These are phyloP conservation scores for Sporothrix brunneoviolacea DNA, from an alignment of 2,329 filamentous ascomycete species.

Conservation along the genomic window DNA sequence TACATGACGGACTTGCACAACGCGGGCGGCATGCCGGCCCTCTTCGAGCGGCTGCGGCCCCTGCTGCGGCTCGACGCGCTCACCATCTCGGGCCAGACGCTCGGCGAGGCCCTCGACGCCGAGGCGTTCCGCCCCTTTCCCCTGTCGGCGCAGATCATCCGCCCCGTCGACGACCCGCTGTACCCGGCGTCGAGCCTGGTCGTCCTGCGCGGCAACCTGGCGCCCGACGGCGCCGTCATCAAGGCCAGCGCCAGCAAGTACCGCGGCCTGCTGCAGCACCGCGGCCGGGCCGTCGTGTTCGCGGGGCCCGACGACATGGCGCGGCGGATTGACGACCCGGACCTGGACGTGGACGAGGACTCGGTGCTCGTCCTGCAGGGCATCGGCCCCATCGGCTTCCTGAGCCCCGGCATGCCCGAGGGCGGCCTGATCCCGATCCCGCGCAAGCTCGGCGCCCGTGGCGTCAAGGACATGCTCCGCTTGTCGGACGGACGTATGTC, in stretches of 20 bases:
- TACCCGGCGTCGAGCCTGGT: conserved; percentile 73
- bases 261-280: conserved; percentile 44
- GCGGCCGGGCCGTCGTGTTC: conserved; percentile 55
- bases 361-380: conserved; percentile 76
- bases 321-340: conserved; percentile 48
- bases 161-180: conserved; percentile 57
- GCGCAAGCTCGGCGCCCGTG: conserved; percentile 69
- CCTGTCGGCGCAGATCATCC: conserved; percentile 42
- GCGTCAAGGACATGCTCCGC: conserved; percentile 72
- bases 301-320: conserved; percentile 70
- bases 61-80: conserved; percentile 70
- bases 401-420: conserved; percentile 86
- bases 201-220: conserved; percentile 76
- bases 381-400: conserved; percentile 57
- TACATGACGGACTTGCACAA: conserved; percentile 90
- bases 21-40: conserved; percentile 75
- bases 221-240: conserved; percentile 74
- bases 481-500: conserved; percentile 84
- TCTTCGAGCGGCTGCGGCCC: conserved; percentile 71
- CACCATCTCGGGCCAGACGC: conserved; percentile 77
- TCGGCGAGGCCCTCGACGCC: conserved; percentile 70
- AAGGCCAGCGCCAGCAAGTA: conserved; percentile 87
- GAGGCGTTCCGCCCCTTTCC: conserved; percentile 52
- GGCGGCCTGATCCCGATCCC: conserved; percentile 59
- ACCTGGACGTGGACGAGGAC: conserved; percentile 54